These are phyloP conservation scores for Fusarium vanettenii DNA, from an alignment of 2,329 filamentous ascomycete species.

Conservation along the genomic window DNA sequence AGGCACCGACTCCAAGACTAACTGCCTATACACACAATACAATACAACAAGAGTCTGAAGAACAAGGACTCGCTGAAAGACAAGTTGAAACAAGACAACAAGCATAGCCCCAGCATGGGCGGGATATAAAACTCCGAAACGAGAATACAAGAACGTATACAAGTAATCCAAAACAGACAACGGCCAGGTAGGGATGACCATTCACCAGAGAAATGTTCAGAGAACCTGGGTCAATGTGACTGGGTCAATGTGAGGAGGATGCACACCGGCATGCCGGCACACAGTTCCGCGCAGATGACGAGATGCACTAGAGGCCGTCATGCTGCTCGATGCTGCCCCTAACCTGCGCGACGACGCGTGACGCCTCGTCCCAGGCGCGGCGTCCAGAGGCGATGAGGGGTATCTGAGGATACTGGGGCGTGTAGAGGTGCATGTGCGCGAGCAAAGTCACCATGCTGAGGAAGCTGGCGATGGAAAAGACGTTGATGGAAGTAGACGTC, in stretches of 20 bases:
- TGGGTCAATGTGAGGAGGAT: not conserved
- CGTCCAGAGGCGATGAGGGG: slow-evolving; percentile 62
- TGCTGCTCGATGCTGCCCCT: slow-evolving; percentile 41
- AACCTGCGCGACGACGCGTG: slow-evolving; percentile 43
- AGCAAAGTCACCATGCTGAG: slow-evolving; percentile 79
- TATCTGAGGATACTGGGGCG: slow-evolving; percentile 70
- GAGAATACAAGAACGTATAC: slow-evolving; percentile 1
- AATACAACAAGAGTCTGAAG: not conserved
- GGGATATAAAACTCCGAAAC: slow-evolving; percentile 29
- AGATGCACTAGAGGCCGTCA: slow-evolving; percentile 41
- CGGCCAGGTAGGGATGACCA: not conserved
- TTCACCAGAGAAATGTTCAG: not conserved
- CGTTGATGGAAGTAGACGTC: slow-evolving; percentile 80
- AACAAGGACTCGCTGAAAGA: not conserved
- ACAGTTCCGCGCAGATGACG: not conserved
- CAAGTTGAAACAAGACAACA: slow-evolving; percentile 2
- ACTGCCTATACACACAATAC: not conserved
- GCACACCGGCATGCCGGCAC: not conserved
- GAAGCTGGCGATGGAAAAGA: slow-evolving; percentile 82
- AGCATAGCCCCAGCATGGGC: slow-evolving; percentile 3
- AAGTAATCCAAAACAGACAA: not conserved
- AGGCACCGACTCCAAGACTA: not conserved
- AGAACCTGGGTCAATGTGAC: no score
- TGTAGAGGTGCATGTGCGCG: slow-evolving; percentile 72
- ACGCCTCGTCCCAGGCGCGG: slow-evolving; percentile 50